Evolutionary conservation across 805 yeast genomes (phyloP).

Genomic region (Saccharomycopsis fibuligera): DNA sequence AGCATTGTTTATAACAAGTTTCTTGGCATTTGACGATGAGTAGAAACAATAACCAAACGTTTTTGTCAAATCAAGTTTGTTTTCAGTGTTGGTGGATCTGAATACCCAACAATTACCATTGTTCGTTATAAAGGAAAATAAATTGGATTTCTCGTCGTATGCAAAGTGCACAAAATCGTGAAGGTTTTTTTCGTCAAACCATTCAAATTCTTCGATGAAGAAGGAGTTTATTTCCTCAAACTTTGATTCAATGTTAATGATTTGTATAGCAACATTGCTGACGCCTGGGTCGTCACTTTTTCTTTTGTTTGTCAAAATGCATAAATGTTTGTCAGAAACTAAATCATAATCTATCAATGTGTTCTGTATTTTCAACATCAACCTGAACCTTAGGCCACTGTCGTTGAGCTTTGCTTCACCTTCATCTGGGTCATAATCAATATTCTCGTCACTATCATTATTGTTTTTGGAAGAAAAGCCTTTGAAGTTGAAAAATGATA

Average conservation of each 20-base stretch:
- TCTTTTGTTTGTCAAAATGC: conserved; percentile 12
- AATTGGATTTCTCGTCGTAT: conserved; percentile 5
- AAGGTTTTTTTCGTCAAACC: conserved; percentile 11
- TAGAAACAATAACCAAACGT: conserved; percentile 18
- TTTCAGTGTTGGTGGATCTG: conserved; percentile 3
- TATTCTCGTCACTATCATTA: conserved; percentile 4
- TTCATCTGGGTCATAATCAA: not conserved
- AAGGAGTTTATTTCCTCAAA: conserved; percentile 3
- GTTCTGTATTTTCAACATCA: conserved; percentile 26
- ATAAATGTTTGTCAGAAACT: conserved; percentile 17
- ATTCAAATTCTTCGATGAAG: conserved; percentile 18
- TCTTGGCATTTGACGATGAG: conserved; percentile 8
- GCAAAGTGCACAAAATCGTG: conserved; percentile 1
- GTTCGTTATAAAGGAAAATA: conserved; percentile 17
- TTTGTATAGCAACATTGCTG: conserved; percentile 10
- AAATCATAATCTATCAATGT: conserved; percentile 24
- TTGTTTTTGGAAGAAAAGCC: conserved; percentile 1
- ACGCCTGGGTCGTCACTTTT: not conserved
- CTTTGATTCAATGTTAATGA: conserved; percentile 5
- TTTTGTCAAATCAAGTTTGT: conserved; percentile 1
- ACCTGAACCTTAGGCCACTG: conserved; percentile 25
- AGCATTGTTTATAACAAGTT: conserved; percentile 13
- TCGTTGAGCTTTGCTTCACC: conserved; percentile 19
- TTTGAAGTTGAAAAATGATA: conserved; percentile 9
- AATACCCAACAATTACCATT: conserved; percentile 21